phyloP scores from a whole-genome alignment of 805 yeast genomes.

The Zygosaccharomyces gambellarensis region DNA sequence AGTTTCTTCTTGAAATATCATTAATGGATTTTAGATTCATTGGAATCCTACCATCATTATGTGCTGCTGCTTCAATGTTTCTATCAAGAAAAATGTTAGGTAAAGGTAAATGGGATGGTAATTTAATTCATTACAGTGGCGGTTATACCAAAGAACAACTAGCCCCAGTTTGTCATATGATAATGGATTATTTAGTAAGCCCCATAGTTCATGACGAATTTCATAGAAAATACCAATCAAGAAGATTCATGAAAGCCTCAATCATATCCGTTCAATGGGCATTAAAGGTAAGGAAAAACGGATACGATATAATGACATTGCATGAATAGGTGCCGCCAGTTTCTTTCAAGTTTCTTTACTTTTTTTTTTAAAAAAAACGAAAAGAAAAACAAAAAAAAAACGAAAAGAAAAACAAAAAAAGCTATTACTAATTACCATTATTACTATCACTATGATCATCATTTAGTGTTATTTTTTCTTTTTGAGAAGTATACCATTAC shows the following conservation, averaged over 20 bases:
- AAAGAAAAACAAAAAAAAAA: no score
- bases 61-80: slow-evolving; percentile 89
- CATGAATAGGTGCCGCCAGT: slow-evolving; percentile 27
- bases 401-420: no score
- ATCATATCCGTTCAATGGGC: slow-evolving; percentile 82
- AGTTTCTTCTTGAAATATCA: slow-evolving; percentile 76
- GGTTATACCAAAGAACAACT: slow-evolving; percentile 75
- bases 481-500: not conserved
- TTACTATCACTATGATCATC: not conserved
- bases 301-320: slow-evolving; percentile 37
- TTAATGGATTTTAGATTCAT: slow-evolving; percentile 74
- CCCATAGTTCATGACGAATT: slow-evolving; percentile 90
- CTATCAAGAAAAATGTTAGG: slow-evolving; percentile 73
- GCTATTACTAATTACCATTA: not conserved
- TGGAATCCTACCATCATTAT: slow-evolving; percentile 71
- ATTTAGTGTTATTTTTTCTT: slow-evolving; percentile 2
- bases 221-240: slow-evolving; percentile 86
- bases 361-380: not conserved
- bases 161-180: slow-evolving; percentile 64
- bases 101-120: slow-evolving; percentile 73
- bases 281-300: slow-evolving; percentile 43
- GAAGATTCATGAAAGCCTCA: slow-evolving; percentile 82
- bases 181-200: slow-evolving; percentile 68
- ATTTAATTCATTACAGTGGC: slow-evolving; percentile 85
- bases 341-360: not conserved